A percentile compares a stretch with the other conserved stretches of the same genome.
Conservation (phyloP, 805 yeast species). For the Crinitomyces ghanaensis region DNA sequence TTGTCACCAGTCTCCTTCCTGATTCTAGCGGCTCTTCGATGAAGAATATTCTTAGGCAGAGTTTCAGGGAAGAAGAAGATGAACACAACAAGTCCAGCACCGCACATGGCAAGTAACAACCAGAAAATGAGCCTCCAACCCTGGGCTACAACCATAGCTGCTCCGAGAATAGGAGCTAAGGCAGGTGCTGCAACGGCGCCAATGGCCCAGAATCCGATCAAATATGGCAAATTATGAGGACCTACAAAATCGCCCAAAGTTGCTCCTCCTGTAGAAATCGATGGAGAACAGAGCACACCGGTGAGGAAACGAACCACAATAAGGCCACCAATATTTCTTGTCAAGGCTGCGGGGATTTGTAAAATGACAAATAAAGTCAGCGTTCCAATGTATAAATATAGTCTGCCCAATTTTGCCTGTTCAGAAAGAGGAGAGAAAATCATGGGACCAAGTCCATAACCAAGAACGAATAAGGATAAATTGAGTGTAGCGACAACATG, state of each 20-base stretch:
- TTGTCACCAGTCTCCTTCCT: slow-evolving; percentile 39
- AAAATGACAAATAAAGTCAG: slow-evolving; percentile 37
- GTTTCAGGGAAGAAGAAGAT: slow-evolving; percentile 44
- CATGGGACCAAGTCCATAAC: slow-evolving; percentile 56
- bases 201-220: slow-evolving; percentile 41
- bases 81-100: slow-evolving; percentile 29
- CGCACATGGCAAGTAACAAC: slow-evolving; percentile 34
- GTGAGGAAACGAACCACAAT: slow-evolving; percentile 39
- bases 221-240: slow-evolving; percentile 32
- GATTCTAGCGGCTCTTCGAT: slow-evolving; percentile 33
- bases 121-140: slow-evolving; percentile 47
- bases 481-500: slow-evolving; percentile 39
- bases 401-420: slow-evolving; percentile 38
- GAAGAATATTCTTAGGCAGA: slow-evolving; percentile 42
- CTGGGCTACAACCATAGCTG: slow-evolving; percentile 35
- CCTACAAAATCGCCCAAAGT: slow-evolving; percentile 38
- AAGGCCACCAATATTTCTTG: slow-evolving; percentile 40
- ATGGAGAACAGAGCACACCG: slow-evolving; percentile 47
- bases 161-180: slow-evolving; percentile 47
- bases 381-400: slow-evolving; percentile 32
- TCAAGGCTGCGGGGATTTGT: slow-evolving; percentile 47
- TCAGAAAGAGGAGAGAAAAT: slow-evolving; percentile 52
- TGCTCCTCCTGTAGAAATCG: slow-evolving; percentile 50
- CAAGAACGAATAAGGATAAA: slow-evolving; percentile 50
- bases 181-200: slow-evolving; percentile 45